These are phyloP conservation scores for Patellaria atrata DNA, from an alignment of 495 filamentous ascomycete genomes.

Conservation along the genomic window DNA sequence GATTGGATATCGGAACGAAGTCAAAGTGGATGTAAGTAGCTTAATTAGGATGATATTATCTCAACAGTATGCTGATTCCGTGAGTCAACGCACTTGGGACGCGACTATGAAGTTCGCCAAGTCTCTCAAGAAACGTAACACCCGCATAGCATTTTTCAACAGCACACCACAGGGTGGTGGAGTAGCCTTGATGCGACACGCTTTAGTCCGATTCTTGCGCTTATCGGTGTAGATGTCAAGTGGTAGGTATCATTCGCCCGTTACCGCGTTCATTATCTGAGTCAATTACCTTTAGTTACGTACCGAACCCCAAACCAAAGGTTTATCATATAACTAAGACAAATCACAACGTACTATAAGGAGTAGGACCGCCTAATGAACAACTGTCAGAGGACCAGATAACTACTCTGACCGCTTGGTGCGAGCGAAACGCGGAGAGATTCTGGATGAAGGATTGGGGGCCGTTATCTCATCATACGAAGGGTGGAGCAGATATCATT, in stretches of 20 bases:
- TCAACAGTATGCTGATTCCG: conserved; percentile 50
- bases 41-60: conserved; percentile 44
- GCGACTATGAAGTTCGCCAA: conserved; percentile 51
- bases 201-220: conserved; percentile 59
- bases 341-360: conserved; percentile 87
- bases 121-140: conserved; percentile 48
- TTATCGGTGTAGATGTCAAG: conserved; percentile 51
- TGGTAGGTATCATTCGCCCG: conserved; percentile 45
- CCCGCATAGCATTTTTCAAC: conserved; percentile 74
- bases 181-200: conserved; percentile 80
- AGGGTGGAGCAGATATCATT: conserved; percentile 69
- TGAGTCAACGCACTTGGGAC: conserved; percentile 49
- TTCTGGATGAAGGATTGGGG: conserved; percentile 63
- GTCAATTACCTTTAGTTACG: conserved; percentile 36
- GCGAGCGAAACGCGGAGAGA: conserved; percentile 56
- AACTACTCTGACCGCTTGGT: conserved; percentile 52
- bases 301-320: conserved; percentile 70
- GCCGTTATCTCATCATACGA: conserved; percentile 46
- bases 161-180: conserved; percentile 78
- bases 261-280: background rate
- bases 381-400: conserved; percentile 47
- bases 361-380: conserved; percentile 49
- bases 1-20: conserved; percentile 58
- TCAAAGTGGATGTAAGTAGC: conserved; percentile 58
- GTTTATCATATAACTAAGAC: conserved; percentile 83